Percentiles rank a stretch among this genome's conserved stretches.
These are phyloP conservation scores for Colletotrichum plurivorum DNA, from an alignment of 2,329 filamentous ascomycete genomes.

Conservation along the genomic window DNA sequence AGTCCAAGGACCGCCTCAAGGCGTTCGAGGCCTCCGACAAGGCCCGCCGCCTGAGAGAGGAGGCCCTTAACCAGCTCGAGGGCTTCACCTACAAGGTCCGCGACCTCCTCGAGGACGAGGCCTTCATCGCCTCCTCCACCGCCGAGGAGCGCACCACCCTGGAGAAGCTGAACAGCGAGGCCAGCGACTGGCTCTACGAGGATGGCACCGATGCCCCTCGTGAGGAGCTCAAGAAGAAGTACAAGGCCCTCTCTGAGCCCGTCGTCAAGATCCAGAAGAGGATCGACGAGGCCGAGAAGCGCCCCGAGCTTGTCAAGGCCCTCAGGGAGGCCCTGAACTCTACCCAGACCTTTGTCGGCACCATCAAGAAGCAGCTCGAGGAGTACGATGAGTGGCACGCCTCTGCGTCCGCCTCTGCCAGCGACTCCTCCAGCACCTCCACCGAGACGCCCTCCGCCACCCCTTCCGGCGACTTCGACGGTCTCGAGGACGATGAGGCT, in stretches of 20 bases:
- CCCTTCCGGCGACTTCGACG: slow-evolving; percentile 73
- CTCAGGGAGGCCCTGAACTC: slow-evolving; percentile 81
- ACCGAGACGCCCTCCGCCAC: slow-evolving; percentile 58
- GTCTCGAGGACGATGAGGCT: slow-evolving; percentile 80
- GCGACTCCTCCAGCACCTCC: slow-evolving; percentile 56
- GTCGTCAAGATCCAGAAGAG: slow-evolving; percentile 84
- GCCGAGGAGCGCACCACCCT: slow-evolving; percentile 76
- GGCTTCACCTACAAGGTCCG: slow-evolving; percentile 90
- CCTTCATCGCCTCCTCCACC: slow-evolving; percentile 81
- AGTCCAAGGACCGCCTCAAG: slow-evolving; percentile 78
- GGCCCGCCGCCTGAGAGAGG: slow-evolving; percentile 82
- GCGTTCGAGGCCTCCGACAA: slow-evolving; percentile 91
- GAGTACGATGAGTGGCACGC: slow-evolving; percentile 76
- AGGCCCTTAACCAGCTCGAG: slow-evolving; percentile 93
- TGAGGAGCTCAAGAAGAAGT: slow-evolving; percentile 80
- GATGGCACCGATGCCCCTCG: slow-evolving; percentile 84
- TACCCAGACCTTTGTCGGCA: slow-evolving; percentile 77
- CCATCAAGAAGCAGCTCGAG: slow-evolving; percentile 78
- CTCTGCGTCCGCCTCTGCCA: slow-evolving; percentile 65
- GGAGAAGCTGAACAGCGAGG: slow-evolving; percentile 75
- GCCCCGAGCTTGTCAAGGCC: slow-evolving; percentile 77
- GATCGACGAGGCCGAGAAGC: slow-evolving; percentile 77
- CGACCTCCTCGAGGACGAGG: slow-evolving; percentile 83
- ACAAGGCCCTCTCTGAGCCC: slow-evolving; percentile 83
- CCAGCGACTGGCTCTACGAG: slow-evolving; percentile 92